Evolutionary conservation across 768 basidiomycete species (phyloP), one percentile per base, ranked within the genome.

Genomic region (Trametes cubensis): DNA sequence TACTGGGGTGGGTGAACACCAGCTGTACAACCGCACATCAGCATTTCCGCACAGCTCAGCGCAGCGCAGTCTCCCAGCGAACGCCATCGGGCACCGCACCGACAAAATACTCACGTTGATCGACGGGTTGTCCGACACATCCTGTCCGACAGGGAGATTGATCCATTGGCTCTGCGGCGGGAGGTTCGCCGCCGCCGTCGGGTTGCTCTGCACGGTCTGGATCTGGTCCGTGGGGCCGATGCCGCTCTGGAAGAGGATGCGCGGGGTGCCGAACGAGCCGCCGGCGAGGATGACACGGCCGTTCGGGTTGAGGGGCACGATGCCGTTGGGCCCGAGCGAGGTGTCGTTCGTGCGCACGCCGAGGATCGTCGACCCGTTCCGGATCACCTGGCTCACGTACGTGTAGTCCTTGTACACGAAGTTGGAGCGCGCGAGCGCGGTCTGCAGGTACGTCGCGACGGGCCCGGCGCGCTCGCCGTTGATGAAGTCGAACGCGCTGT

Each of bases 291-390:
- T 77, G 66, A 87, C 85, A 34, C 86, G 81, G n/a, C 85, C 86
- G 42, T 77, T 77, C 17, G 79, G 69, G 34, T 76, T 86, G 48
- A 87, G 73, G 13, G 83, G 80, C 23, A 84, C 74, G 69, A 86
- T 65, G 42, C 86, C 85, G 56, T 83, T 75, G 18, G 83, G 81
- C 4, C 84, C 85, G 41, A 85, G 72, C 6, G 80, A 75, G 5
- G 81, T 80, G 69, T 87, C 79, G 74, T 86, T 85, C 25, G 85
- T 86, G 69, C 81, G 78, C 21, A 87, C 85, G 66, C 86, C 85
- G 38, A 79, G 80, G 67, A 87, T 83, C 50, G 75, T 73, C 26
- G 79, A 72, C 42, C 85, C 83, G 62, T 83, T 83, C 47, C 86
- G 84, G 26, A 82, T 80, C 55, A 87, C 80, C 67, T 81, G 80